Evolutionary conservation across 495 filamentous ascomycete species (phyloP), one percentile per base, ranked within the genome.

Genomic region (Letharia lupina): DNA sequence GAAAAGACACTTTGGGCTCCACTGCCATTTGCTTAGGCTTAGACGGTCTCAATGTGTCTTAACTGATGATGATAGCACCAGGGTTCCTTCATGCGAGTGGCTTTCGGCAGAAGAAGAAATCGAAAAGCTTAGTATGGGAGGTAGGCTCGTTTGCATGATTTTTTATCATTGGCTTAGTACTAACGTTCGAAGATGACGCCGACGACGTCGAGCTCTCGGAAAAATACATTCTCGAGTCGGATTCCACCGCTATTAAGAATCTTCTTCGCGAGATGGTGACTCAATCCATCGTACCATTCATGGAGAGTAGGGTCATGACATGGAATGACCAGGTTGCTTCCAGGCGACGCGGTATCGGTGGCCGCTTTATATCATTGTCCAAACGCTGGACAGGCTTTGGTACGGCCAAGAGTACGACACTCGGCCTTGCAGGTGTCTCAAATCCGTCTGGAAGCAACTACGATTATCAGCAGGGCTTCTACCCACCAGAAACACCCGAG

Each of bases 271-370:
- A 97, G 74, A 89, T 98, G 79, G 88, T 94, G 18, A 91, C 88
- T 12, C 93, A 97, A 71, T 96, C 91, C 3, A 82, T 98, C 16
- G 82, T 98, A 41, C 94, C 94, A 0, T 91, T 88, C 63, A 98
- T 98, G 95, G 94, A 98, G 75, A 89, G 91, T 60, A 83, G 87
- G 69, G 82, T 93, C 12, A 87, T 91, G 35, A 83, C 90, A 5
- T 98, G 94, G 94, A 98, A 98, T 73, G 94, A 98, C 71, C 93
- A 97, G 76, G 87, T 98, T 11, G 92, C 91, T n/a, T 96, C 95
- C 18, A 81, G 89, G 58, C 80, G 94, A 52, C 85, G 91, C 63
- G 95, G 95, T 42, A 80, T 98, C 64, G 88, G 87, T 67, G 94
- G 94, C 18, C 85, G 91, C 4, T 91, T 98, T 73, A 88, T 96